Percentiles rank a stretch among this genome's conserved stretches.
These are phyloP conservation scores for Nicotiana tomentosiformis DNA, from an alignment of 257 asterid genomes.

Conservation along the genomic window DNA sequence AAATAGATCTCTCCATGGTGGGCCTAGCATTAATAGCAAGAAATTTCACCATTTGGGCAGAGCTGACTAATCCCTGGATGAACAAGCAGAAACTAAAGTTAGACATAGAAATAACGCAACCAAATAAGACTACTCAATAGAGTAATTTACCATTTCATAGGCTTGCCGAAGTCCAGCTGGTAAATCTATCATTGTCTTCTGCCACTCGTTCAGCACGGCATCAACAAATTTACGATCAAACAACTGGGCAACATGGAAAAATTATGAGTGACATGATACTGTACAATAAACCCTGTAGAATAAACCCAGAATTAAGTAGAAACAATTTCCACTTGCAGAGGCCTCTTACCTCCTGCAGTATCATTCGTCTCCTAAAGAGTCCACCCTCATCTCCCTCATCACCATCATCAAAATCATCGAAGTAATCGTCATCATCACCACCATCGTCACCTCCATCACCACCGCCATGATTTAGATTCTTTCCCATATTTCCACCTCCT, in stretches of 20 bases:
- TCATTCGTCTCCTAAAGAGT: conserved; percentile 73
- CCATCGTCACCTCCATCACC: conserved; percentile 99
- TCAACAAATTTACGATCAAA: conserved; percentile 91
- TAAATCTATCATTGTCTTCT: conserved; percentile 92
- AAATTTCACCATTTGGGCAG: conserved; percentile 89
- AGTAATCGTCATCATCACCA: conserved; percentile 99
- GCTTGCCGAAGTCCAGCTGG: conserved; percentile 98
- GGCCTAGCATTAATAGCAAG: conserved; percentile 90
- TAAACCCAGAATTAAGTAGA: not conserved
- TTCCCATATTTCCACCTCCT: conserved; percentile 90
- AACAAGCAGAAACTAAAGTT: conserved; percentile 23
- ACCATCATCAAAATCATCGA: conserved; percentile 92
- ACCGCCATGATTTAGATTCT: conserved; percentile 80
- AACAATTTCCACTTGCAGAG: not conserved
- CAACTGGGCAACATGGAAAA: conserved; percentile 34
- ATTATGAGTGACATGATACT: conserved; percentile 8
- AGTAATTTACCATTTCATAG: conserved; percentile 74
- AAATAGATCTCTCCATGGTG: conserved; percentile 72
- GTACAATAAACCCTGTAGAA: not conserved
- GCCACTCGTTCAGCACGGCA: conserved; percentile 97
- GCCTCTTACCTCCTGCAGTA: conserved; percentile 68
- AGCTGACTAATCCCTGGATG: conserved; percentile 88
- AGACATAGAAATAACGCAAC: conserved; percentile 4
- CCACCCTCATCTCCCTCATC: conserved; percentile 99
- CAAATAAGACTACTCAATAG: not conserved